Percentiles rank a stretch among this genome's conserved stretches.
phyloP scores from a whole-genome alignment of 495 filamentous ascomycete species.

The Penicillium steckii region DNA sequence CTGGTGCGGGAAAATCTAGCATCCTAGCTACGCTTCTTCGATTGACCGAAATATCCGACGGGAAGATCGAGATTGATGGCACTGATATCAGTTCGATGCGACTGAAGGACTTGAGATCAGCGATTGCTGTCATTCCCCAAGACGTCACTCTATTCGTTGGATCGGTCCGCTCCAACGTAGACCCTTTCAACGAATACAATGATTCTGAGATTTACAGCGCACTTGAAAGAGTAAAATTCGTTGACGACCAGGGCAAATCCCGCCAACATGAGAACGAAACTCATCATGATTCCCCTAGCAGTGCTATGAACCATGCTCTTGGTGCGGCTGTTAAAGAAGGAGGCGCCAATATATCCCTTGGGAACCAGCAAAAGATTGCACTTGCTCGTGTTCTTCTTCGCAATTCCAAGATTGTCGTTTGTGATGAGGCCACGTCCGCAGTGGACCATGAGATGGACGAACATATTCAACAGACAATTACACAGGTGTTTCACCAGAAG shows the following conservation, averaged over 20 bases:
- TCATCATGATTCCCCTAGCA: not conserved
- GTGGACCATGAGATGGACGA: not conserved
- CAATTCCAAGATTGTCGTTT: not conserved
- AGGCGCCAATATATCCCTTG: not conserved
- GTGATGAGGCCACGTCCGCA: not conserved
- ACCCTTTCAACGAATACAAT: conserved; percentile 58
- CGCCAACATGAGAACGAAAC: not conserved
- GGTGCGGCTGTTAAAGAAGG: not conserved
- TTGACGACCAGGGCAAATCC: not conserved
- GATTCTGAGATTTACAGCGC: conserved; percentile 37
- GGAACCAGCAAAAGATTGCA: not conserved
- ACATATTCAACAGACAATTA: not conserved
- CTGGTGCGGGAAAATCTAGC: conserved; percentile 46
- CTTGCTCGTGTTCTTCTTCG: not conserved
- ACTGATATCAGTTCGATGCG: conserved; percentile 48
- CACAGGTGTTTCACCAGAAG: not conserved
- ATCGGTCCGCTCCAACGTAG: conserved; percentile 52
- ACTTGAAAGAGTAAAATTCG: not conserved
- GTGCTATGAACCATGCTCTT: not conserved
- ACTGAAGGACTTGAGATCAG: conserved; percentile 39
- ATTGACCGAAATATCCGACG: conserved; percentile 42
- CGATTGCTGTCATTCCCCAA: conserved; percentile 52
- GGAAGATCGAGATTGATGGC: conserved; percentile 47
- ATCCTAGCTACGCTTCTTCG: conserved; percentile 47
- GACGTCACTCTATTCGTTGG: conserved; percentile 51